Base-by-base conservation (phyloP, 148 eudicot genomes). In the Rhododendron griersonianum region DNA sequence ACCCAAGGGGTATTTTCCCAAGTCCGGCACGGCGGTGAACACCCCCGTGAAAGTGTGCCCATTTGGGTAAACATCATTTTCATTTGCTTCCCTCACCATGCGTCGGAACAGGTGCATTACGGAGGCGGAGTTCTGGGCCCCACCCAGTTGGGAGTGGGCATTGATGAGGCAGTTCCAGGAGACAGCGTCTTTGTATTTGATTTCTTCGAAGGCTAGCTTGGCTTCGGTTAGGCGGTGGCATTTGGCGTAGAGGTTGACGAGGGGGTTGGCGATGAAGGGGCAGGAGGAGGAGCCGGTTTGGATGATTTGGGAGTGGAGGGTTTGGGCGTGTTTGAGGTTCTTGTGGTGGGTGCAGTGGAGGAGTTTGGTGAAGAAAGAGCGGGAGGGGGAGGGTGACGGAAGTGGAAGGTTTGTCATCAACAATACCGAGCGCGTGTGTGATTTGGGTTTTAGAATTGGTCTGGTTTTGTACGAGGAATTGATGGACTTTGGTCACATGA, bases 101-200 rank as follows among this genome's bases (percentile, higher is more conserved):
- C 75, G 87, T 80, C 39, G 81, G 48, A 90, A 89, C 4, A 91
- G 13, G 30, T 80, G 87, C 84, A 89, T 44, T 63, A 80, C 92
- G 59, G 50, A 51, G n/a, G 86, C 75, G 37, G 86, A 91, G 7
- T 73, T 35, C 80, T 41, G 13, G 37, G 51, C 21, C 87, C 76
- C 41, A 69, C 89, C 86, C 73, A 65, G 51, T 18, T 79, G 87
- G 18, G 89, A 88, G 89, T 83, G 88, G n/a, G 87, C 91, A 76
- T 87, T 90, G 84, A 93, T 91, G 51, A 93, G 88, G 65, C 91
- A 88, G 84, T 91, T 93, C 88, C 90, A 93, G 41, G 93, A 90
- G 79, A 91, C 91, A 28, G 86, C 84, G 88, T 91, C 92, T 84
- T 91, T 91, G 86, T 33, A 0, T 6, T 76, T 33, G n/a, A 88